These are phyloP conservation scores for Linanthus parryae DNA, from an alignment of 148 eudicot species.

Conservation along the genomic window DNA sequence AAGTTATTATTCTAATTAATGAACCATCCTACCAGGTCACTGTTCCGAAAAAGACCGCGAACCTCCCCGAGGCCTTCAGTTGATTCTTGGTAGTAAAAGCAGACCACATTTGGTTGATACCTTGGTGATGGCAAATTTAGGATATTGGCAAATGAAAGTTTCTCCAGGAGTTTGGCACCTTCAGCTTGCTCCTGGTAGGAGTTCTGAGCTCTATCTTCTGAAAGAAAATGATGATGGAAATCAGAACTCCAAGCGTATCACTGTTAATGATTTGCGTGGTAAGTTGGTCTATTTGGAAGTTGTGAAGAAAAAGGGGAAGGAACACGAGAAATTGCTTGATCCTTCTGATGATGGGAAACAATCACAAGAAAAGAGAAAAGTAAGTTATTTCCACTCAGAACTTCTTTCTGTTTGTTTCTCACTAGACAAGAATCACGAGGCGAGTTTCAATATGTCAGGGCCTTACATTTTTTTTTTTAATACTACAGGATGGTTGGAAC, in stretches of 20 bases:
- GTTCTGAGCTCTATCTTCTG: constrained; percentile 80
- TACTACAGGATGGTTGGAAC: constrained; percentile 64
- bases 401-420: neutral
- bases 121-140: constrained; percentile 94
- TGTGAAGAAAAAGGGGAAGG: constrained; percentile 76
- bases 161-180: constrained; percentile 95
- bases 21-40: constrained; percentile 53
- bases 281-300: constrained; percentile 88
- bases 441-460: neutral
- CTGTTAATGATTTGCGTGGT: constrained; percentile 74
- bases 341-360: constrained; percentile 49
- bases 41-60: constrained; percentile 93
- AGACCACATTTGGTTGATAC: constrained; percentile 93
- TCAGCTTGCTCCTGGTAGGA: constrained; percentile 95
- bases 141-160: constrained; percentile 99
- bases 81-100: constrained; percentile 86
- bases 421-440: neutral
- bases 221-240: constrained; percentile 50
- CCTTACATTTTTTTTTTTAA: constrained; percentile 6
- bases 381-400: constrained; percentile 6
- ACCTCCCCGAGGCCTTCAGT: constrained; percentile 90
- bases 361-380: constrained; percentile 33
- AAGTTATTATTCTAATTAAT: constrained; percentile 1
- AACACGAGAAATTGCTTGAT: constrained; percentile 68
- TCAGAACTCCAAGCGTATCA: constrained; percentile 57